Conservation (phyloP, 2,329 filamentous ascomycete genomes). For the Fusarium pseudonygamai region DNA sequence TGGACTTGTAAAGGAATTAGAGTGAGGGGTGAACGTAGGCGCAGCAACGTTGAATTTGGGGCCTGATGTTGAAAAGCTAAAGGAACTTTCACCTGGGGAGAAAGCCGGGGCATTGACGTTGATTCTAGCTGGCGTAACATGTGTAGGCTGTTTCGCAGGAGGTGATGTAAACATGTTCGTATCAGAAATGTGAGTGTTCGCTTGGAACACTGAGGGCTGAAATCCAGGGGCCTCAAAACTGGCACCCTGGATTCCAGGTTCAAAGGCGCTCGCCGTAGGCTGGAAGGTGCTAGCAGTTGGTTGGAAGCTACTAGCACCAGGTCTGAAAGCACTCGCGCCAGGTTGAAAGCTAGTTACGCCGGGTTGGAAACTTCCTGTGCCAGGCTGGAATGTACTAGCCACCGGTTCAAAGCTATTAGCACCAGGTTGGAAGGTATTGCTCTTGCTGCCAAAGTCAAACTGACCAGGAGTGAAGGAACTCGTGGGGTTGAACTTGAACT, state of each 20-base stretch:
- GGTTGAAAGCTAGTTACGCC: slow-evolving; percentile 9
- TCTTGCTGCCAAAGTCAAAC: slow-evolving; percentile 45
- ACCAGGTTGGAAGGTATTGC: slow-evolving; percentile 55
- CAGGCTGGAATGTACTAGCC: slow-evolving; percentile 37
- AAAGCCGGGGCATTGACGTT: slow-evolving; percentile 78
- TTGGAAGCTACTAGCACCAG: slow-evolving; percentile 51
- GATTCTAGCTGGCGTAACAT: slow-evolving; percentile 59
- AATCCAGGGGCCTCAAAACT: slow-evolving; percentile 22
- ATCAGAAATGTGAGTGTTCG: slow-evolving; percentile 34
- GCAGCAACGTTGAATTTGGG: slow-evolving; percentile 80
- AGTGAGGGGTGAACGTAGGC: slow-evolving; percentile 76
- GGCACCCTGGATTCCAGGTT: slow-evolving; percentile 17
- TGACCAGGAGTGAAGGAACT: slow-evolving; percentile 46
- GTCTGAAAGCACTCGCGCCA: slow-evolving; percentile 2
- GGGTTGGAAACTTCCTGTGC: slow-evolving; percentile 12
- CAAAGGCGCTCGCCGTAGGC: slow-evolving; percentile 14
- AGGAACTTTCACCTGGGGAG: slow-evolving; percentile 71
- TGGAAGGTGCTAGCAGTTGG: slow-evolving; percentile 48
- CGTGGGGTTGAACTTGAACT: slow-evolving; percentile 79
- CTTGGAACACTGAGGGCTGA: slow-evolving; percentile 61
- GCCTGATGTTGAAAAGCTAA: slow-evolving; percentile 73
- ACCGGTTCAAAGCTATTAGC: slow-evolving; percentile 42
- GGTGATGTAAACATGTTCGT: slow-evolving; percentile 36
- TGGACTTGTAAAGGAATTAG: slow-evolving; percentile 59
- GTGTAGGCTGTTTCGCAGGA: slow-evolving; percentile 16